These are phyloP conservation scores for Trichoderma koningii DNA, from an alignment of 2,329 filamentous ascomycete species.

Conservation along the genomic window DNA sequence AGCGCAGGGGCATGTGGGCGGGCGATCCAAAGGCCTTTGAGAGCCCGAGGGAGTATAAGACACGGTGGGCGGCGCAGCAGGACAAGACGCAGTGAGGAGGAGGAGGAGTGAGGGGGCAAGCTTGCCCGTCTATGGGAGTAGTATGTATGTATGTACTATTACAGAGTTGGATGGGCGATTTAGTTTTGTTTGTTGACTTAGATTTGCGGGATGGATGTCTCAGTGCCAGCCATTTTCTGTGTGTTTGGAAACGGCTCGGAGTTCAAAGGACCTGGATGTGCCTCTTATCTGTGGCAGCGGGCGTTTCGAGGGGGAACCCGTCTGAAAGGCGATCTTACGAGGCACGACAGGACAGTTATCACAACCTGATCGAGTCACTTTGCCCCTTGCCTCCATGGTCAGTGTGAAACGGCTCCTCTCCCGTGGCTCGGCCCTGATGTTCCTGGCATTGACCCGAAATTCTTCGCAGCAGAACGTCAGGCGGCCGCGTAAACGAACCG, in stretches of 20 bases:
- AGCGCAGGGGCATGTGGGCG: slow-evolving; percentile 75
- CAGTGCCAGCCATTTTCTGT: too few relatives aligned
- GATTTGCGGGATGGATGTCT: too few relatives aligned
- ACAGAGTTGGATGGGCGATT: background rate
- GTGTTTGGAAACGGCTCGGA: background rate
- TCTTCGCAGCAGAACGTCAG: background rate
- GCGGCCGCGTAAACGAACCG: background rate
- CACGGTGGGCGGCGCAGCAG: slow-evolving; percentile 38
- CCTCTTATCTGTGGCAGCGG: slow-evolving; percentile 10
- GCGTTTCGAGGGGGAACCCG: slow-evolving; percentile 8
- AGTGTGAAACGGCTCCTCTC: background rate
- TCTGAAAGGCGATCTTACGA: background rate
- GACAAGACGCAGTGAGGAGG: slow-evolving; percentile 4
- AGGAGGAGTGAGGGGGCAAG: background rate
- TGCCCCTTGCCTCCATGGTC: background rate
- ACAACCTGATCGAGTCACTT: background rate
- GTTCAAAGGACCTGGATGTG: background rate
- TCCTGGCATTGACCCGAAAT: background rate
- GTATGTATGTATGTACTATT: background rate
- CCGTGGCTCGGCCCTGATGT: background rate
- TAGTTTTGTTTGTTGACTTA: background rate
- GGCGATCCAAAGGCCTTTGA: slow-evolving; percentile 66
- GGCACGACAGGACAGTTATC: background rate
- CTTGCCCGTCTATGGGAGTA: slow-evolving; percentile 3
- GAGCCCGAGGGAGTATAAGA: slow-evolving; percentile 88